Base-by-base conservation (phyloP, 2,329 filamentous ascomycete species). In the Hirsutella rhossiliensis region DNA sequence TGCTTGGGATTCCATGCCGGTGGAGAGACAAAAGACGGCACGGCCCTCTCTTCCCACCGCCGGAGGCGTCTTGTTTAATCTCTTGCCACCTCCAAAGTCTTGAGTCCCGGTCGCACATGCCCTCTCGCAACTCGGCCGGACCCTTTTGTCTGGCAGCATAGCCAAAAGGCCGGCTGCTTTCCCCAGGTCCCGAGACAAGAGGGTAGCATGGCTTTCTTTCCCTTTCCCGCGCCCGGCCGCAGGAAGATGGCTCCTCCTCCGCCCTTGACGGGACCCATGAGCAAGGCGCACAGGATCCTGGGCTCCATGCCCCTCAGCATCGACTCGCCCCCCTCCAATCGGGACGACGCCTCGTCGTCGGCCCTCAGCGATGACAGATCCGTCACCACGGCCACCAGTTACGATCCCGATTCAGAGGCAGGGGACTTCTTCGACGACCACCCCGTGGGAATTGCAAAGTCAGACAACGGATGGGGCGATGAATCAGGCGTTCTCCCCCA, bases 271-370 rank as follows among this genome's bases (percentile, higher is more conserved):
- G 59, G 61, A 31, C 62, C 66, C 3, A 60, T 71, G 51, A 71
- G 67, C 46, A 76, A 76, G 53, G 72, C 68, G 1, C 71, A 74
- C 50, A 70, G 67, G 51, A 64, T 75, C 15, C 55, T 76, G 34
- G 73, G 72, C 20, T 65, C 66, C 5, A 62, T 64, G 23, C 65
- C 66, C 6, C 60, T 72, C 52, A 69, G 60, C 50, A 60, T 66
- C 47, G 67, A 70, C 48, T 56, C 62, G 9, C 50, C 58, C 4
- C 50, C 58, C 3, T 49, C 56, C 34, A 50, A 52, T 36, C 73
- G 71, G 68, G 69, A 74, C 43, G 54, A 61, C 8, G 52, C 52
- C 15, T 72, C 70, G 3, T 63, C 56, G 31, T 62, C 65, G 11
- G 64, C 59, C 36, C 69, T 72, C 49, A 71, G 65, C 54, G 64